phyloP scores from a whole-genome alignment of 2,329 filamentous ascomycete species.

The Fusarium luffae region DNA sequence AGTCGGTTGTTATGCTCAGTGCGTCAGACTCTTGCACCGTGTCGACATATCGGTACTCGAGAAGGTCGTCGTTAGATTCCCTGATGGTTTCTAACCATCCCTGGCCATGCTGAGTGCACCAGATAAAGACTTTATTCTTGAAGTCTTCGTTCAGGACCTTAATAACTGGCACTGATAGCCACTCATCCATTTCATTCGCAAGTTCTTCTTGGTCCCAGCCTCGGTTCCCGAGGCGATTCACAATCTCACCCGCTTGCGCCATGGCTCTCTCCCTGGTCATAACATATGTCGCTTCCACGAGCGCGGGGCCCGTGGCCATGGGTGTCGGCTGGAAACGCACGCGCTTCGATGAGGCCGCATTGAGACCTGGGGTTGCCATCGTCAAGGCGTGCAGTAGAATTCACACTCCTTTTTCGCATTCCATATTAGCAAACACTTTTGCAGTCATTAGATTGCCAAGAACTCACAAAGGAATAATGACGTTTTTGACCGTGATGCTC shows the following conservation, averaged over 20 bases:
- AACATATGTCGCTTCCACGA: background rate
- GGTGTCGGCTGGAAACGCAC: too few relatives aligned
- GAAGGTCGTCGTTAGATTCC: background rate
- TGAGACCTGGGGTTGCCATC: too few relatives aligned
- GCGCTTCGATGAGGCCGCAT: too few relatives aligned
- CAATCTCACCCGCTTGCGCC: background rate
- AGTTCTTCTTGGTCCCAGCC: background rate
- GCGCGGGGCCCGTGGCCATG: too few relatives aligned
- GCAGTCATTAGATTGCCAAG: background rate
- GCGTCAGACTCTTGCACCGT: background rate
- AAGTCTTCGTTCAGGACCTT: background rate
- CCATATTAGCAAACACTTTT: background rate
- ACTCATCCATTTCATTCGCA: background rate
- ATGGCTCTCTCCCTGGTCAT: conserved; percentile 5
- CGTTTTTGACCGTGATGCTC: too few relatives aligned
- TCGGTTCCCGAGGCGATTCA: background rate
- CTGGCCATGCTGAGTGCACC: background rate
- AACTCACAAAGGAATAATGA: too few relatives aligned
- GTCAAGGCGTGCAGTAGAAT: too few relatives aligned
- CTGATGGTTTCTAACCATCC: background rate
- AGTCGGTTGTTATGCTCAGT: background rate
- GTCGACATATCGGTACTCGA: background rate
- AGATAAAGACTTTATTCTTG: conserved; percentile 2
- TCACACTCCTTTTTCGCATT: background rate
- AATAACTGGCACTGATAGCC: background rate